Base-by-base conservation (phyloP, 139 green algal species). In the Coelastrella sp. region DNA sequence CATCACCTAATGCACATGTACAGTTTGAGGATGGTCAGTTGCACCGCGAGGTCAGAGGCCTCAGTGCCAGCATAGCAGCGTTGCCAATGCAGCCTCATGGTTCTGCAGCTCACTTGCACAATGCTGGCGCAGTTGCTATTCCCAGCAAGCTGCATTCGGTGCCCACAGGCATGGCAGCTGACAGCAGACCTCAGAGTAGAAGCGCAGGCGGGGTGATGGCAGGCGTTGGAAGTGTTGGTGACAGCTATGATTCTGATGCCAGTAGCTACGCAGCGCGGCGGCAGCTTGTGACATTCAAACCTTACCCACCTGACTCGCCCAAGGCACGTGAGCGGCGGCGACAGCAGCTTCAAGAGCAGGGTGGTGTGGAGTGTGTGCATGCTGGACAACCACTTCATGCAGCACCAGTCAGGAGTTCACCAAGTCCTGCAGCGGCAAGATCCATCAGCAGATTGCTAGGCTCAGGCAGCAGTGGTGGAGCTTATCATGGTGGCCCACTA, bases 181-280 rank as follows among this genome's bases (percentile, higher is more conserved):
- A 23, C 41, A 79, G 40, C 41, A 41, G 69, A 6, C 25, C 69
- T 60, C 3, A 8, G 8, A 37, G 40, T 43, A 62, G n/a, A n/a
- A 57, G 38, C 57, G 67, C 67, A 34, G 37, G 37, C 15, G 67
- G 53, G 7, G 5, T 21, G 7, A 9, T 34, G 30, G 38, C 37
- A 13, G 38, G 7, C 3, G 9, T 53, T 13, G 64, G 41, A 5
- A 43, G 71, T 40, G n/a, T 30, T 23, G 57, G 19, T 51, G 73
- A 67, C 48, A 81, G 73, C 50, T 81, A 68, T 37, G 73, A 81
- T 13, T 51, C 32, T 4, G 67, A 74, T 59, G 59, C 37, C 5
- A 84, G 77, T 40, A 84, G 77, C 77, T 74, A 63, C 21, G 57
- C 77, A 59, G 53, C 51, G 27, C 57, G 77, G 19, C 50, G 73